Percentiles rank a stretch among this genome's conserved stretches.
Conservation (phyloP, 2,329 filamentous ascomycete species). For the Calonectria leucothoes region DNA sequence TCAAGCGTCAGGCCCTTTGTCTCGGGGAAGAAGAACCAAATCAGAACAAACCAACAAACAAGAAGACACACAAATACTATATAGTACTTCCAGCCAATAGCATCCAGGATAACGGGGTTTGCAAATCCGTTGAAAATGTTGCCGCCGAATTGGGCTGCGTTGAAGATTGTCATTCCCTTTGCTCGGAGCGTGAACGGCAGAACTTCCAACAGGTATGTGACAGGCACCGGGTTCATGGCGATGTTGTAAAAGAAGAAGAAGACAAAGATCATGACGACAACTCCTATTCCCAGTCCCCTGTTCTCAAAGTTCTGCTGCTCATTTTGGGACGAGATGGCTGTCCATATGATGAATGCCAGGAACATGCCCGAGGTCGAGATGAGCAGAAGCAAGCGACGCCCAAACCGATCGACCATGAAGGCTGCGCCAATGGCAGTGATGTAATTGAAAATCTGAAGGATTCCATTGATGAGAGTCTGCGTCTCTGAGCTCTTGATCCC, state of each 20-base stretch:
- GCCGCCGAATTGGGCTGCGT: not conserved
- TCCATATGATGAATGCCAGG: constrained; percentile 46
- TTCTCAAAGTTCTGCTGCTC: constrained; percentile 31
- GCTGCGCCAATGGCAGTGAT: constrained; percentile 45
- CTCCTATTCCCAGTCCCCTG: constrained; percentile 38
- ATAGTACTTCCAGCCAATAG: constrained; percentile 22
- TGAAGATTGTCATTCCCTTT: constrained; percentile 55
- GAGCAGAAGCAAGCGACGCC: constrained; percentile 13
- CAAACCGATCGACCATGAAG: constrained; percentile 32
- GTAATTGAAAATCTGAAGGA: constrained; percentile 49
- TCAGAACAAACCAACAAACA: not conserved
- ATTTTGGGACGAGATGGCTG: constrained; percentile 42
- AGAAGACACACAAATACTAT: constrained; percentile 15
- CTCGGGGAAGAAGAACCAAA: constrained; percentile 2
- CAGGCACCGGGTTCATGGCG: constrained; percentile 62
- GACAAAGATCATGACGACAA: constrained; percentile 44
- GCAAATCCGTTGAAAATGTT: constrained; percentile 20
- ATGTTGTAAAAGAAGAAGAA: constrained; percentile 60
- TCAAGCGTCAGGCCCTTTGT: not conserved
- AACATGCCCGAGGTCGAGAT: constrained; percentile 41
- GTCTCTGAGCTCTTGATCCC: constrained; percentile 49
- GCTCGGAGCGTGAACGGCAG: constrained; percentile 63
- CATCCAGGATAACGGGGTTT: constrained; percentile 9
- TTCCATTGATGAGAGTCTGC: constrained; percentile 54
- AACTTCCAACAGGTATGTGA: constrained; percentile 61